phyloP scores from a whole-genome alignment of 169 alveolate species.

The Babesia bovis region DNA sequence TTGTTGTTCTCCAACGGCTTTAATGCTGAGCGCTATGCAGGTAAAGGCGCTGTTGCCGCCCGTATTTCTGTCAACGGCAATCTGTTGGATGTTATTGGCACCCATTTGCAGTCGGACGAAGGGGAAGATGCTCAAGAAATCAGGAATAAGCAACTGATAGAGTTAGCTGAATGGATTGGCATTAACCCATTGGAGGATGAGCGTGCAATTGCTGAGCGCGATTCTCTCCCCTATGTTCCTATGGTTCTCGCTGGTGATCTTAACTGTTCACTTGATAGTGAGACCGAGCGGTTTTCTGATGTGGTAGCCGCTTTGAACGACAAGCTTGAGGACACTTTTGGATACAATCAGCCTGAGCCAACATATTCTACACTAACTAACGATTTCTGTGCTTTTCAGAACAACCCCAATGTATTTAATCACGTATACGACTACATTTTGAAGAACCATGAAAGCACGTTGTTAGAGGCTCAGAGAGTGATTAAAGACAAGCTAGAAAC shows the following conservation, averaged over 20 bases:
- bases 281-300: neutral
- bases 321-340: neutral
- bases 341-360: neutral
- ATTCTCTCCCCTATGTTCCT: conserved; percentile 27
- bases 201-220: neutral
- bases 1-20: conserved; percentile 30
- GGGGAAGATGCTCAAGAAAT: conserved; percentile 34
- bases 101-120: conserved; percentile 81
- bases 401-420: neutral
- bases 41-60: conserved; percentile 83
- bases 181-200: neutral
- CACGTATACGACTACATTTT: conserved; percentile 58
- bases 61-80: conserved; percentile 63
- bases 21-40: conserved; percentile 44
- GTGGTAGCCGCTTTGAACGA: neutral
- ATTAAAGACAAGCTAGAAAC: conserved; percentile 5
- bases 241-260: conserved; percentile 74
- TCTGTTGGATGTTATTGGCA: conserved; percentile 75
- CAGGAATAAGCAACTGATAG: conserved; percentile 71
- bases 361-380: conserved; percentile 37
- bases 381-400: conserved; percentile 47
- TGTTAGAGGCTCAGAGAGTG: conserved; percentile 36
- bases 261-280: conserved; percentile 62
- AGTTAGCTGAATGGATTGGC: conserved; percentile 77
- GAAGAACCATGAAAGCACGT: neutral